phyloP scores from a whole-genome alignment of 257 asterid genomes.

The Mitragyna speciosa region DNA sequence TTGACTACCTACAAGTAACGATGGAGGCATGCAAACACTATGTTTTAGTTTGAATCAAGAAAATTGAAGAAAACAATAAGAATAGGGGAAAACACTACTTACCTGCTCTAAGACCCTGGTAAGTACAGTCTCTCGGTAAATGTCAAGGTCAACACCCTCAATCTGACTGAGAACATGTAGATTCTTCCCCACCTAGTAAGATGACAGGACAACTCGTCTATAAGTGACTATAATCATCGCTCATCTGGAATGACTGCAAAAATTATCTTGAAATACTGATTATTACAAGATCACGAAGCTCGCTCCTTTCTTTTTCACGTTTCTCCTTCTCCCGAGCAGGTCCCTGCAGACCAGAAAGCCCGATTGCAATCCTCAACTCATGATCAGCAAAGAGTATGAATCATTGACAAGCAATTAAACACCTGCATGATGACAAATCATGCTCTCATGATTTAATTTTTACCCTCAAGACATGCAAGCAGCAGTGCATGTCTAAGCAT shows the following conservation, averaged over 20 bases:
- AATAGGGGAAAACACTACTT: conserved; percentile 23
- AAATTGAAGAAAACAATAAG: background rate
- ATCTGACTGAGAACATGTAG: conserved; percentile 97
- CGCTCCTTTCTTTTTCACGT: conserved; percentile 95
- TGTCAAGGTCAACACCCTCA: conserved; percentile 97
- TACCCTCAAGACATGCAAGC: conserved; percentile 39
- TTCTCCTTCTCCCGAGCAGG: conserved; percentile 93
- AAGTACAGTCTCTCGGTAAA: conserved; percentile 90
- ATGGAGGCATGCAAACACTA: conserved; percentile 7
- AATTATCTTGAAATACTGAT: conserved; percentile 23
- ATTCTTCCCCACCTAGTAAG: conserved; percentile 91
- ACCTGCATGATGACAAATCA: conserved; percentile 39
- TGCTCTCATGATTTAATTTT: conserved; percentile 41
- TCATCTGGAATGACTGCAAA: conserved; percentile 21
- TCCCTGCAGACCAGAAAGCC: conserved; percentile 74
- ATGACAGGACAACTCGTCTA: conserved; percentile 24
- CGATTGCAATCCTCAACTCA: conserved; percentile 42
- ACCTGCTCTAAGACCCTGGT: conserved; percentile 98
- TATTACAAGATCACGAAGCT: conserved; percentile 97
- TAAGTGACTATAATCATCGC: conserved; percentile 30
- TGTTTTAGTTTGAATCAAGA: background rate
- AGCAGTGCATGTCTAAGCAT: conserved; percentile 35
- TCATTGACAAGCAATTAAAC: conserved; percentile 35
- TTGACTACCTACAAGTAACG: conserved; percentile 71
- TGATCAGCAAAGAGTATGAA: conserved; percentile 45